Evolutionary conservation across 495 filamentous ascomycete species (phyloP).

Genomic region (Pyrenopolyporus hunteri): DNA sequence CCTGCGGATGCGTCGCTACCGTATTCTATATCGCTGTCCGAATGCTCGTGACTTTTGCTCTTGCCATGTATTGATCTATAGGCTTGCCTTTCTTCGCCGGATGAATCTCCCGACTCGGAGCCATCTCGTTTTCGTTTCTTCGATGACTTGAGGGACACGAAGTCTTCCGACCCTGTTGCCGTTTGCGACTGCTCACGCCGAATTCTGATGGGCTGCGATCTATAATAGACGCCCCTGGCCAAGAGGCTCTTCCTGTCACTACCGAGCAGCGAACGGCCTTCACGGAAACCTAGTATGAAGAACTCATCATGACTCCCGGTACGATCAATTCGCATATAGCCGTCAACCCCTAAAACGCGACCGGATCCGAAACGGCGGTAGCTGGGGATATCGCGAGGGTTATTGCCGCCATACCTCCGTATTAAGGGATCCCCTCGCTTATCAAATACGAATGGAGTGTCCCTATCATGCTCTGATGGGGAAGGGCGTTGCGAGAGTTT

Average conservation of each 20-base stretch:
- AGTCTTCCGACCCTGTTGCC: constrained; percentile 43
- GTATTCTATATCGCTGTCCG: constrained; percentile 60
- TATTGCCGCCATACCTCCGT: constrained; percentile 49
- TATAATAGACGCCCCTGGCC: constrained; percentile 33
- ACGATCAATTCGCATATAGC: constrained; percentile 46
- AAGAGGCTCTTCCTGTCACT: constrained; percentile 46
- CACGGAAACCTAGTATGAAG: constrained; percentile 34
- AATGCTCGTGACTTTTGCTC: constrained; percentile 50
- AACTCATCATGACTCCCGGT: constrained; percentile 47
- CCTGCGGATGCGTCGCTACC: constrained; percentile 55
- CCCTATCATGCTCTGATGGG: constrained; percentile 20
- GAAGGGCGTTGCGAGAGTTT: constrained; percentile 40
- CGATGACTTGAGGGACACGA: constrained; percentile 44
- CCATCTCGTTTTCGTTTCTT: constrained; percentile 50
- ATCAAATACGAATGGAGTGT: constrained; percentile 47
- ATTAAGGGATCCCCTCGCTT: constrained; percentile 54
- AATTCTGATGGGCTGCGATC: constrained; percentile 40
- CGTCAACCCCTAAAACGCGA: constrained; percentile 48
- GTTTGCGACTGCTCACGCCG: constrained; percentile 24
- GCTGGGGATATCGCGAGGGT: constrained; percentile 47
- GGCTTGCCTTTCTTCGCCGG: constrained; percentile 58
- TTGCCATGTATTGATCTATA: constrained; percentile 77
- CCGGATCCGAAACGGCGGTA: constrained; percentile 51
- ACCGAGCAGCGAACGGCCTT: constrained; percentile 44
- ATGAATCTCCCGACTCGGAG: constrained; percentile 32